Base-by-base conservation (phyloP, 1,284 basidiomycete species). In the Ceraceosorus bombacis region DNA sequence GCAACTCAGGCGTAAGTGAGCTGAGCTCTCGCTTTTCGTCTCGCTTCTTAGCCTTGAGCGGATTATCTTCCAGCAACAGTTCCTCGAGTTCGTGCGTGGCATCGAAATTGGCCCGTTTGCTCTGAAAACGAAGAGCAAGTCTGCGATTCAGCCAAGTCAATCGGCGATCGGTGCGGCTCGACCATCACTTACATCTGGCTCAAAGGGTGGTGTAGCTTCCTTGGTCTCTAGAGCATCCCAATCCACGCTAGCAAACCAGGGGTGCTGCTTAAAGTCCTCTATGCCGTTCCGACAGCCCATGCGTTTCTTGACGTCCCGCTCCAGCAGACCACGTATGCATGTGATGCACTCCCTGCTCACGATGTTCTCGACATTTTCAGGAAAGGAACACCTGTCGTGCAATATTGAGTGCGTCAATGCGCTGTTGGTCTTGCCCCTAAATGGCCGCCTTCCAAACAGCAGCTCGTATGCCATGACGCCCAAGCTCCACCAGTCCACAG, bases 21-120 rank as follows among this genome's bases (percentile, higher is more conserved):
- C 88, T 86, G 6, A 89, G 78, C 77, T 96, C 92, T 64, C 92
- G 88, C 64, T 88, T 88, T 5, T 86, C 87, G 78, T 94, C 95
- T 56, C 94, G 84, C 66, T 89, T 88, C 72, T 90, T 88, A 10
- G 94, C 92, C 78, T 96, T 97, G 57, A 97, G 81, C 53, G 94
- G 94, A 74, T 98, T 97, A 76, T 97, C 94, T 79, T 97, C 94
- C 8, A 98, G 80, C 41, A 98, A 78, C 48, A 98, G 81, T 80
- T 98, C 94, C 76, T 98, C 94, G 41, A 98, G 80, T 79, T 98
- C 94, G 77, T 97, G 93, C 12, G 94, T 95, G n/a, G 93, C 93
- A 76, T 98, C 94, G 78, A 97, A 98, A 78, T 98, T 97, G 17
- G 94, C 43, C 10, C 91, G 79, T 94, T 94, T 80, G 96, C 96